Conservation (phyloP, 139 green algal species). For the Pedinophyceae sp. region DNA sequence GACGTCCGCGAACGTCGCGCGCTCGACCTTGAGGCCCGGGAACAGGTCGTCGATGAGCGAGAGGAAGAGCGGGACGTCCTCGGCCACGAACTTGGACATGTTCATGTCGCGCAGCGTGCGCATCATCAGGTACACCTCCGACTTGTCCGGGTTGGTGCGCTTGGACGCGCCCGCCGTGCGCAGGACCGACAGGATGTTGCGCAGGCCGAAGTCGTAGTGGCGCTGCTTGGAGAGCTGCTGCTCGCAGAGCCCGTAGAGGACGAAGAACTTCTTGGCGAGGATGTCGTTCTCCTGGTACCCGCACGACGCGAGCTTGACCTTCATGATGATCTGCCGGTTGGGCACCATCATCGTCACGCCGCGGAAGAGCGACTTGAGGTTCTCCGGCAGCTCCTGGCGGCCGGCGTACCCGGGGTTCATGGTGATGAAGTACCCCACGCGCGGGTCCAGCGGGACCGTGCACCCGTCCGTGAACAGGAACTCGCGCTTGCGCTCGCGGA, state of each 20-base stretch:
- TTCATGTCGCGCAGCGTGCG: constrained; percentile 87
- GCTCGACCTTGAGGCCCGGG: constrained; percentile 53
- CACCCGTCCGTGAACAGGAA: constrained; percentile 91
- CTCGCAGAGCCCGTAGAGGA: constrained; percentile 91
- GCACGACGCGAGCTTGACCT: constrained; percentile 84
- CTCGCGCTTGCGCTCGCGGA: constrained; percentile 72
- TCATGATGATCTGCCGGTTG: constrained; percentile 93
- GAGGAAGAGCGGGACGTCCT: constrained; percentile 90
- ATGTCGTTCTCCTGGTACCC: constrained; percentile 89
- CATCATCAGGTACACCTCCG: constrained; percentile 65
- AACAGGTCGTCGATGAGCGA: constrained; percentile 91
- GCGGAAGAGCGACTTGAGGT: constrained; percentile 93
- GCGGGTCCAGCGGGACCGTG: constrained; percentile 59
- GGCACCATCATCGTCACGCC: constrained; percentile 97
- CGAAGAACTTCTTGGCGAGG: constrained; percentile 88
- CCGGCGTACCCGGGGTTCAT: constrained; percentile 94
- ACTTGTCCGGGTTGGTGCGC: constrained; percentile 67
- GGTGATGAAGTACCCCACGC: constrained; percentile 95
- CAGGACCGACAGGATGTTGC: constrained; percentile 86
- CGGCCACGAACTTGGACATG: constrained; percentile 92
- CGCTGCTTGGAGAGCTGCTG: constrained; percentile 93
- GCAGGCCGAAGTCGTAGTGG: constrained; percentile 94
- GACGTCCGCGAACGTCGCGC: constrained; percentile 55
- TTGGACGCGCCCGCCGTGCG: constrained; percentile 76
- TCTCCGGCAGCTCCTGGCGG: constrained; percentile 89